Base-by-base conservation (phyloP, 116 monocot species). In the Posidonia oceanica region DNA sequence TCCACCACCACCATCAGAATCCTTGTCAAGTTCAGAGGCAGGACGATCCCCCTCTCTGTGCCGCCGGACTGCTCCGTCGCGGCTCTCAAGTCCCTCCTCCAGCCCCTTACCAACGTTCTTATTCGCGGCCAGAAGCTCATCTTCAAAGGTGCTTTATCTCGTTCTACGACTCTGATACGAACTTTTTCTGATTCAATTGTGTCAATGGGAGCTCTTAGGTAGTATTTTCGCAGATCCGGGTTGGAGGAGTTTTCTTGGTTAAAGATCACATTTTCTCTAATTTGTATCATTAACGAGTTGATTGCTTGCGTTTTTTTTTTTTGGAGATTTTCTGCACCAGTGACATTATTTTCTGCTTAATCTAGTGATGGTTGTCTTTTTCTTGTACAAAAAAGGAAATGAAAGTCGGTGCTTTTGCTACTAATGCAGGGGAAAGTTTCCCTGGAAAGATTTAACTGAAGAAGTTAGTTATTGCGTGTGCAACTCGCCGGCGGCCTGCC, bases 61-160 rank as follows among this genome's bases (percentile, higher is more conserved):
- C 67, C 84, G 14, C 70, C 74, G 5, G 79, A 79, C 36, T 81
- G 88, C 72, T 74, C 83, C 67, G 81, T 76, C 38, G 21, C 68
- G 16, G 86, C 81, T 15, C 83, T 96, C 44, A 96, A 96, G 66
- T 83, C 81, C 37, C 84, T 78, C 52, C 86, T 96, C 60, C 88
- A 81, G 70, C 84, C 88, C 44, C 84, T 96, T 70, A 96, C 95
- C 76, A 83, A 96, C 73, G 91, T 91, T 69, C 79, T 91, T 61
- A 83, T 84, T 48, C 95, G 91, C 56, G 91, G 88, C 72, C 95
- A 96, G 77, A 96, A 81, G 78, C 95, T 96, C 72, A 96, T 96
- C 61, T 96, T 66, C 75, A 91, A 91, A 82, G 95, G 95, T 87
- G 20, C 5, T 13, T 18, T 56, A 2, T 36, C 48, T 48, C 48